Evolutionary conservation across 345 rosid genomes (phyloP).

Genomic region (Raphanus sativus): DNA sequence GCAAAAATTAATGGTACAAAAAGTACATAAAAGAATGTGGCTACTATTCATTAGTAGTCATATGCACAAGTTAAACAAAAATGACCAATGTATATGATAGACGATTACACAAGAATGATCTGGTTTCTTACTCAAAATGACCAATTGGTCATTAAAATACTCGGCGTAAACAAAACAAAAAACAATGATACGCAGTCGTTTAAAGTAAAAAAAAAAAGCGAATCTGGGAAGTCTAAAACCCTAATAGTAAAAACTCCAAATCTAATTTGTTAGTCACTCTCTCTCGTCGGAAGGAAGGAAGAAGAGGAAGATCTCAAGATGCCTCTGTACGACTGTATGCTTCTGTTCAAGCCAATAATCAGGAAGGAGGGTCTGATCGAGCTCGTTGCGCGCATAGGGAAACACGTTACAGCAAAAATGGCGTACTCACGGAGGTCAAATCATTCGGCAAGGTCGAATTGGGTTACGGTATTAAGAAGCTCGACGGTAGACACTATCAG

Average conservation of each 20-base stretch:
- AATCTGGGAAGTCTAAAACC: constrained; percentile 21
- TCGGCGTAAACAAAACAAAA: neutral
- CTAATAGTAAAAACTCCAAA: constrained; percentile 2
- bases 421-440: constrained; percentile 66
- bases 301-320: constrained; percentile 32
- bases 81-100: too few relatives aligned
- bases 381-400: constrained; percentile 63
- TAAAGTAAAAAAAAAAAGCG: neutral
- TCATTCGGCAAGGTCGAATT: constrained; percentile 68
- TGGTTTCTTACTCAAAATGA: too few relatives aligned
- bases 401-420: constrained; percentile 67
- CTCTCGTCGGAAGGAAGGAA: constrained; percentile 9
- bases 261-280: neutral
- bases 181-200: neutral
- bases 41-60: too few relatives aligned
- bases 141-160: too few relatives aligned
- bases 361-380: constrained; percentile 55
- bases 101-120: too few relatives aligned
- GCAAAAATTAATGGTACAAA: too few relatives aligned
- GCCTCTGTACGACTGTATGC: constrained; percentile 94
- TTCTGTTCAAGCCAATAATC: constrained; percentile 71
- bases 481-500: constrained; percentile 73
- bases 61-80: too few relatives aligned
- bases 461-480: constrained; percentile 89
- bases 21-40: too few relatives aligned